Evolutionary conservation across 306 rosid genomes (phyloP), one percentile per base, ranked within the genome.

Genomic region (Notholithocarpus densiflorus): DNA sequence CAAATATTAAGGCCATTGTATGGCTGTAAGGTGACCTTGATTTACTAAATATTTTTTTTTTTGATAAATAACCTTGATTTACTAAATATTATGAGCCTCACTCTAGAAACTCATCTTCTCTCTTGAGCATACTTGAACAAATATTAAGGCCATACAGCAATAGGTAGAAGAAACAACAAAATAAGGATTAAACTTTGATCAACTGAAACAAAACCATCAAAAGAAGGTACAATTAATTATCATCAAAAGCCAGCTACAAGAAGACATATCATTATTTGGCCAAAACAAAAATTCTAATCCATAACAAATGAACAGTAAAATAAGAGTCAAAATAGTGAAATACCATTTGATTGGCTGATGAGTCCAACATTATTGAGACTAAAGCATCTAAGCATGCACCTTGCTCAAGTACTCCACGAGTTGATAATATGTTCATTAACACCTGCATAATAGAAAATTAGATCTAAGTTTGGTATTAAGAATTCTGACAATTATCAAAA

Each of bases 301-400:
- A 66, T 34, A 56, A 72, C 26, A 61, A 34, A 74, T 72, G 43
- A 69, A 29, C 13, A 74, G 53, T 2, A 54, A 15, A 77, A 21
- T 11, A 48, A 45, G 57, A 70, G 27, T 76, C 55, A 77, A 69
- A 40, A 40, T 40, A 40, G 45, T 2, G 45, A 40, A 78, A 26
- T 88, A 94, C 98, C 98, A 82, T 87, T 86, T 95, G 98, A 90
- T 95, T 95, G 76, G 83, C 82, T 7, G 93, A 84, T 1, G 98
- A 95, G 83, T 95, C 98, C 92, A 95, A 84, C 98, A 95, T 92
- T 75, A 92, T 85, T 11, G 96, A 85, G 80, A 93, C 82, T 75
- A 95, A 83, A 73, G 98, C 98, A 79, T 95, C 98, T 69, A 95
- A 86, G 80, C 98, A 95, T 56, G 95, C 98, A 43, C 94, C 90